These are phyloP conservation scores for Pleurotus cornucopiae DNA, from an alignment of 768 basidiomycete species.

Conservation along the genomic window DNA sequence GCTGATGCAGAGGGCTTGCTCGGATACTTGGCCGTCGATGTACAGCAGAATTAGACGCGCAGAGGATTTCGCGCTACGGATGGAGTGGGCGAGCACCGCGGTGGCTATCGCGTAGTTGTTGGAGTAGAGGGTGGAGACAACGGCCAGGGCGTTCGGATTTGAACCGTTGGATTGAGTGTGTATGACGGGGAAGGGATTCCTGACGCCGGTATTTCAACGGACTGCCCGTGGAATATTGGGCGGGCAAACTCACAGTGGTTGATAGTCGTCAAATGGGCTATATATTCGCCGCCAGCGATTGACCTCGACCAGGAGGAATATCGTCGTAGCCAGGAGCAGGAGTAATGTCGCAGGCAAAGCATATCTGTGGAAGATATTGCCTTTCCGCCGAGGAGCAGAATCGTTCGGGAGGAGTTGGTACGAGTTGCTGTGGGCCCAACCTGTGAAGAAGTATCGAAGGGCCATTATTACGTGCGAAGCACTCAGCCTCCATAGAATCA, in stretches of 20 bases:
- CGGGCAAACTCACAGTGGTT: constrained; percentile 17
- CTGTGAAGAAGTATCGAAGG: no score
- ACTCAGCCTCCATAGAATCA: no score
- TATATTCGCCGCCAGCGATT: constrained; percentile 8
- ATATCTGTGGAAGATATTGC: no score
- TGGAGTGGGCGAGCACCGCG: constrained; percentile 24
- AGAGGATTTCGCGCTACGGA: constrained; percentile 18
- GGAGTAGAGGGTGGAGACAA: constrained; percentile 24
- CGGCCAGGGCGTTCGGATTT: constrained; percentile 14
- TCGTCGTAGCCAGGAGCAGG: no score
- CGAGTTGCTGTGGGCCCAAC: no score
- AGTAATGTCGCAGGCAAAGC: no score
- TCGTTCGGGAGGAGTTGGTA: no score
- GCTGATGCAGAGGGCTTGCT: constrained; percentile 33
- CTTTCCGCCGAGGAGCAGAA: no score
- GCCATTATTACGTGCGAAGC: no score
- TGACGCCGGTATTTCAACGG: not conserved
- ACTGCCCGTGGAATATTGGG: not conserved
- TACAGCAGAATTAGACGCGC: constrained; percentile 24
- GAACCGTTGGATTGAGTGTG: not conserved
- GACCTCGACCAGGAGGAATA: no score
- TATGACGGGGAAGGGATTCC: constrained; percentile 16
- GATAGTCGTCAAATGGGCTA: constrained; percentile 20
- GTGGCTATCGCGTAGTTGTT: constrained; percentile 23
- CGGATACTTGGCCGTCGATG: constrained; percentile 28